Conservation (phyloP, 2,329 filamentous ascomycete genomes). For the Lizonia empirigonia region DNA sequence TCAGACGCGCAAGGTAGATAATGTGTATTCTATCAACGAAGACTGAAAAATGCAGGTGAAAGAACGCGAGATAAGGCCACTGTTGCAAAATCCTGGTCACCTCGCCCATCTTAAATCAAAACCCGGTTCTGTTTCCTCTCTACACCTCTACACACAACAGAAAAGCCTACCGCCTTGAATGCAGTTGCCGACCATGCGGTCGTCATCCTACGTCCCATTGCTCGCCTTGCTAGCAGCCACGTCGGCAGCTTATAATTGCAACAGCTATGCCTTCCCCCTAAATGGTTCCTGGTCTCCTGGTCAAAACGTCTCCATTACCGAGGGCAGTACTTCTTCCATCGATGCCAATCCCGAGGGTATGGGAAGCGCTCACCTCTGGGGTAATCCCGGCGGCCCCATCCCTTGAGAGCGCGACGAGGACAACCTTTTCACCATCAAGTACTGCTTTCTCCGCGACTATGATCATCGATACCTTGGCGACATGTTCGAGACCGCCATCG, state of each 20-base stretch:
- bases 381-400: neutral
- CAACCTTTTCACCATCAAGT: neutral
- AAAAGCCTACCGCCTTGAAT: too few species aligned
- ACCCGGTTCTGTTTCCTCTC: neutral
- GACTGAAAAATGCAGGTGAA: neutral
- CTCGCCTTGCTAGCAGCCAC: neutral
- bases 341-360: neutral
- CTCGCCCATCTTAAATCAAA: neutral
- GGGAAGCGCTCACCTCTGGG: neutral
- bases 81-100: too few species aligned
- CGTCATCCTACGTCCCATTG: neutral
- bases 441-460: conserved; percentile 1
- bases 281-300: neutral
- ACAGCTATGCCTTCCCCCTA: neutral
- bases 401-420: neutral
- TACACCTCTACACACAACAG: neutral
- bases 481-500: neutral
- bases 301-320: neutral
- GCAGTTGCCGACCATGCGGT: neutral
- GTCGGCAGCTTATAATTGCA: neutral
- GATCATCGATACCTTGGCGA: neutral
- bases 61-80: neutral
- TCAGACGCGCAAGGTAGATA: too few species aligned
- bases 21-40: neutral
- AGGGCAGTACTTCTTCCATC: neutral